Evolutionary conservation across 306 rosid genomes (phyloP).

Genomic region (Cucurbita pepo): DNA sequence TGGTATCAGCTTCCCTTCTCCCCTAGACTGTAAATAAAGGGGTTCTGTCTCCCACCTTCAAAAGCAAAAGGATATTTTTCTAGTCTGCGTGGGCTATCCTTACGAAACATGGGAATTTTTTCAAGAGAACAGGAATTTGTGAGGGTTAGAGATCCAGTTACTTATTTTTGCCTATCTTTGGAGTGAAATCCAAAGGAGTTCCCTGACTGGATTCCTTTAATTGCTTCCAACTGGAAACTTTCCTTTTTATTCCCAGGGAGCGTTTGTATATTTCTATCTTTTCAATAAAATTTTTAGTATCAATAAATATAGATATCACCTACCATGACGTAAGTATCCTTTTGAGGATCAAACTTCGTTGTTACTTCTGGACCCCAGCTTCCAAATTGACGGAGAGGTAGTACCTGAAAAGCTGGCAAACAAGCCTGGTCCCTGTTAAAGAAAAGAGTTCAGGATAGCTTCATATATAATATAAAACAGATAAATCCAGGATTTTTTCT

Average conservation of each 20-base stretch:
- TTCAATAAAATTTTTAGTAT: no score
- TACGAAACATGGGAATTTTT: not conserved
- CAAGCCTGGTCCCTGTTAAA: constrained; percentile 61
- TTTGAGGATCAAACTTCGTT: constrained; percentile 43
- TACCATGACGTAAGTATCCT: not conserved
- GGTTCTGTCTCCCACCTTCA: not conserved
- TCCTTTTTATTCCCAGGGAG: not conserved
- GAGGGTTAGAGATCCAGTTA: not conserved
- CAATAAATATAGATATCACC: not conserved
- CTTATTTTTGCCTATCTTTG: not conserved
- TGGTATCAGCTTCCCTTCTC: not conserved
- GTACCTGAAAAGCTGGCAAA: constrained; percentile 70
- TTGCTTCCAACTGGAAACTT: not conserved
- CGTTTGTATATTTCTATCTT: not conserved
- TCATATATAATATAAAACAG: not conserved
- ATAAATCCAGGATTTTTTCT: not conserved
- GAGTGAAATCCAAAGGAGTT: not conserved
- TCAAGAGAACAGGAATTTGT: not conserved
- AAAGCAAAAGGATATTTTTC: not conserved
- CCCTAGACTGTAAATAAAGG: not conserved
- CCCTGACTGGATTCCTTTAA: not conserved
- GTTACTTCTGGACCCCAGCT: constrained; percentile 80
- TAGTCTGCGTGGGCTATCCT: not conserved
- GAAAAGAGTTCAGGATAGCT: constrained; percentile 3
- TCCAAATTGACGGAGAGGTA: constrained; percentile 85